Evolutionary conservation across 805 yeast genomes (phyloP), one percentile per base, ranked within the genome.

Genomic region (Debaryomyces castellii): DNA sequence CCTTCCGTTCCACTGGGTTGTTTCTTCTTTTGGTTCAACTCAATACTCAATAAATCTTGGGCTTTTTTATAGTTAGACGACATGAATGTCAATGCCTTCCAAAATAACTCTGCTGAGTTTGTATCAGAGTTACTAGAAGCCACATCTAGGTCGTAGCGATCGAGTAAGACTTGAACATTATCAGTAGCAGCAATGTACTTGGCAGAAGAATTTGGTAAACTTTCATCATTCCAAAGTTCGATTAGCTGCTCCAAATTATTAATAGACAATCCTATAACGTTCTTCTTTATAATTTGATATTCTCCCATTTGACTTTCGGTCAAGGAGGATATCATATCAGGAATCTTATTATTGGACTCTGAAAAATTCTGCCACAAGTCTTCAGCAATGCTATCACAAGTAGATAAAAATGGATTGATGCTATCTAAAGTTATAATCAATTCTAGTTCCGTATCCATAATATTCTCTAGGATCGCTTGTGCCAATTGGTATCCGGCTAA

Each of bases 121-220:
- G 46, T 24, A 4, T 35, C 40, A 4, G 45, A 28, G 20, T 48
- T 46, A 35, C 47, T 46, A 4, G 34, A 41, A 2, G 41, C 43
- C 6, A 55, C 40, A 18, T 46, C 55, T 22, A 58, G 32, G 39
- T 59, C 67, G 22, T 57, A 50, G 40, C 73, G 63, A 32, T 75
- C 78, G 10, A 78, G 42, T n/a, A 70, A 59, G 0, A 69, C 66
- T 44, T 78, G 74, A 17, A 75, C 56, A 42, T 71, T 73, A 24
- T 76, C 78, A 1, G 74, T 67, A 8, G 75, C 76, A 44, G 65
- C 46, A 61, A 78, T 60, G 37, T 62, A 59, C 39, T 68, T 64
- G 39, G 75, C 79, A 0, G 72, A 54, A 1, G 60, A 52, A 1
- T 57, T 52, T 1, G 71, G 67, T 3, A 68, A 46, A 1, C 40